Conservation (phyloP, 805 yeast genomes). For the Yamadazyma nakazawae region DNA sequence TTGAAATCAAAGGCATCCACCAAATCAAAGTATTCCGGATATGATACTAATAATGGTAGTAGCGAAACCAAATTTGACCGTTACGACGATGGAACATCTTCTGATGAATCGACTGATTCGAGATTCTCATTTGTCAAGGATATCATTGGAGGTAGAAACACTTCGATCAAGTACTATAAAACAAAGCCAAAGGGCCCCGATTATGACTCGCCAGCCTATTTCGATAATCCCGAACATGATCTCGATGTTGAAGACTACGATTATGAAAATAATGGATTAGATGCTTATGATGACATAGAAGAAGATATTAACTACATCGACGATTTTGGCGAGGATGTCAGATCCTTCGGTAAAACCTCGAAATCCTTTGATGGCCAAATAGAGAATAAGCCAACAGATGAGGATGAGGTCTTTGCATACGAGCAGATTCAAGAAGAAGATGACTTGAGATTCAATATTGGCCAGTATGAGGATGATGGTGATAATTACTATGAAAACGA, state of each 20-base stretch:
- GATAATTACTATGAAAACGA: not conserved
- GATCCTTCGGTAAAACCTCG: not conserved
- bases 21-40: constrained; percentile 7
- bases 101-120: constrained; percentile 20
- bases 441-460: not conserved
- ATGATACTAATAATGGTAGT: constrained; percentile 1
- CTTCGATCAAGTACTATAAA: constrained; percentile 42
- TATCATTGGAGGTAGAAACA: constrained; percentile 39
- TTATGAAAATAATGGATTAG: constrained; percentile 42
- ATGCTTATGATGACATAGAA: constrained; percentile 21
- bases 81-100: constrained; percentile 16
- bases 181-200: constrained; percentile 1
- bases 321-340: constrained; percentile 16
- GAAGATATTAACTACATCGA: constrained; percentile 20
- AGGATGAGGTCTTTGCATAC: constrained; percentile 1
- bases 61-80: constrained; percentile 1
- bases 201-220: constrained; percentile 13
- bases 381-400: constrained; percentile 7
- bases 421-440: constrained; percentile 2
- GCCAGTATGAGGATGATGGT: not conserved
- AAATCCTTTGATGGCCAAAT: not conserved
- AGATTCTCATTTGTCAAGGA: constrained; percentile 43
- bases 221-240: constrained; percentile 29
- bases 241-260: constrained; percentile 38
- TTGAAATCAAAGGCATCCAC: constrained; percentile 3